Conservation (phyloP, 768 basidiomycete species). For the Hericium erinaceus region DNA sequence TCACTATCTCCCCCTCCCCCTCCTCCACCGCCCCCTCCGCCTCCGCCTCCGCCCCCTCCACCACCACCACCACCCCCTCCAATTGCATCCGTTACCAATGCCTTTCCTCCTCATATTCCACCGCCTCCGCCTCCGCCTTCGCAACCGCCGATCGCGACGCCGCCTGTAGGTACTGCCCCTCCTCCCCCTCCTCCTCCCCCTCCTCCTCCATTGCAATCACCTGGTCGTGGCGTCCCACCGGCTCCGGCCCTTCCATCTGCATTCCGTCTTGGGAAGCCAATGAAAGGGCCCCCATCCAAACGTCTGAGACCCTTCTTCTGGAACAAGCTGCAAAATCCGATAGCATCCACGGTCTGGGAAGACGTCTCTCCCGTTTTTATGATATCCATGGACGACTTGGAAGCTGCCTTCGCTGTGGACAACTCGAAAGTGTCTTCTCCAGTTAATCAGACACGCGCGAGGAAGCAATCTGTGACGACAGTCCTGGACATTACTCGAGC, state of each 20-base stretch:
- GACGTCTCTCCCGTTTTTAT: conserved; percentile 34
- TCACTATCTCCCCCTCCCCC: conserved; percentile 1
- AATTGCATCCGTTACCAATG: conserved; percentile 7
- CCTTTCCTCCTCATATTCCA: conserved; percentile 24
- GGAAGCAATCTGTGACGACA: conserved; percentile 57
- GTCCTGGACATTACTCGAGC: conserved; percentile 75
- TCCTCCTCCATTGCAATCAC: conserved; percentile 13
- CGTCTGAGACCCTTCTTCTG: conserved; percentile 84
- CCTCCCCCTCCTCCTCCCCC: conserved; percentile 14
- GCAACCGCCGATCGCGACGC: conserved; percentile 7
- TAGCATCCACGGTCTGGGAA: conserved; percentile 58
- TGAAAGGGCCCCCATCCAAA: conserved; percentile 37
- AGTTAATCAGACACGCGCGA: conserved; percentile 27
- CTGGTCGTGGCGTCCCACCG: conserved; percentile 29
- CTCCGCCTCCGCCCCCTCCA: conserved; percentile 5
- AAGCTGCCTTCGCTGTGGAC: conserved; percentile 61
- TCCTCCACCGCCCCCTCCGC: conserved; percentile 24
- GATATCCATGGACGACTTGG: conserved; percentile 63
- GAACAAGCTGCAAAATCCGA: conserved; percentile 57
- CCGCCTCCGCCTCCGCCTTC: conserved; percentile 15
- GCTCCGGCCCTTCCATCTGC: conserved; percentile 23
- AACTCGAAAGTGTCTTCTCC: conserved; percentile 32
- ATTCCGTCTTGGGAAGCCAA: conserved; percentile 24
- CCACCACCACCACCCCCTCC: conserved; percentile 12
- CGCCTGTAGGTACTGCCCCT: conserved; percentile 15